Percentiles rank a stretch among this genome's conserved stretches.
These are phyloP conservation scores for Exsudoporus floridanus DNA, from an alignment of 1,284 basidiomycete genomes.

Conservation along the genomic window DNA sequence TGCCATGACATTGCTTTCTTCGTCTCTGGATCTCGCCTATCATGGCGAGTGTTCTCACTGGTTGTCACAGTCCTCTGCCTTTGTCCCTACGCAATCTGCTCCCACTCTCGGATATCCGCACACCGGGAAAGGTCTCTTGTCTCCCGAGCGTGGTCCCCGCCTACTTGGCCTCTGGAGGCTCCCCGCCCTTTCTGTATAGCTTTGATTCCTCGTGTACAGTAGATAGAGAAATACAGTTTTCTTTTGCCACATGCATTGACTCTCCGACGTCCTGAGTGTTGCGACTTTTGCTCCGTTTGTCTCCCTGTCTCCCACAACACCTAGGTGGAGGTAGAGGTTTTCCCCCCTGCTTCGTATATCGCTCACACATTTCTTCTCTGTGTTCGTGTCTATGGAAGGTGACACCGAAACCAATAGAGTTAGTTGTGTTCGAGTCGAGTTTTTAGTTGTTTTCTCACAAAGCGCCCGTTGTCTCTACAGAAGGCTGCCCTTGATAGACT, in stretches of 20 bases:
- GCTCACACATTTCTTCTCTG: conserved; percentile 15
- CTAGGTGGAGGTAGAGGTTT: conserved; percentile 17
- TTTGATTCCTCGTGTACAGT: conserved; percentile 29
- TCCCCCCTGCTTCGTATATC: conserved; percentile 12
- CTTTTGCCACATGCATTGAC: conserved; percentile 55
- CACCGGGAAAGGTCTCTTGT: neutral
- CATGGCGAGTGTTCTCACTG: neutral
- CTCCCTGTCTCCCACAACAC: conserved; percentile 29
- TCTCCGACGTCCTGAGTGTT: conserved; percentile 50
- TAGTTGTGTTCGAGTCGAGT: conserved; percentile 29
- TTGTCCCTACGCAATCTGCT: neutral
- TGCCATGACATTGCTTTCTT: neutral
- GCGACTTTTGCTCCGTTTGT: conserved; percentile 27
- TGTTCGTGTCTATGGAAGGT: conserved; percentile 40
- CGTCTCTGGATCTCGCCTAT: neutral
- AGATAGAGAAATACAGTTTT: conserved; percentile 41
- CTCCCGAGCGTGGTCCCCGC: neutral
- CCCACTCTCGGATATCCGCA: neutral
- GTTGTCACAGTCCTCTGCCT: neutral
- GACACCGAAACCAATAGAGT: conserved; percentile 43
- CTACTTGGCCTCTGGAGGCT: neutral
- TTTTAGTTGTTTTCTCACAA: conserved; percentile 34
- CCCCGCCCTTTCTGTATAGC: conserved; percentile 19
- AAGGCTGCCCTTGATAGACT: conserved; percentile 60
- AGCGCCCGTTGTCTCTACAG: conserved; percentile 41